Percentiles rank a stretch among this genome's conserved stretches.
Conservation (phyloP, 192 early-diverging fungal genomes). For the Coemansia sp. region DNA sequence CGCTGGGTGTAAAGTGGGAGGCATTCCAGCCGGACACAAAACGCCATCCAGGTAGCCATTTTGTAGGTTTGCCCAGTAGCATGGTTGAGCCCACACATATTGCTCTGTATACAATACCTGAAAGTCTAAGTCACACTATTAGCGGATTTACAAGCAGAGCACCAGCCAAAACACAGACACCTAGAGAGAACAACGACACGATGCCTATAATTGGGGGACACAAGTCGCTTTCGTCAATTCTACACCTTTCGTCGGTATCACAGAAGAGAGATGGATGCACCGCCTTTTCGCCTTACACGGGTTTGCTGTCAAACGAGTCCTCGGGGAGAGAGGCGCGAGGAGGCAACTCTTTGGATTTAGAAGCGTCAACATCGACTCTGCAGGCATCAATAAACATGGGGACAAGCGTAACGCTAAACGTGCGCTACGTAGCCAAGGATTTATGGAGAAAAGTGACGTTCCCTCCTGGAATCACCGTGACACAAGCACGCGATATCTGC, state of each 20-base stretch:
- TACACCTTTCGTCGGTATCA: constrained; percentile 25
- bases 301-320: constrained; percentile 23
- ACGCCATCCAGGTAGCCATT: not conserved
- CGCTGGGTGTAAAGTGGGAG: not conserved
- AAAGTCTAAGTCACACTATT: constrained; percentile 36
- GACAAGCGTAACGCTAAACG: constrained; percentile 43
- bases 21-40: too few relatives aligned
- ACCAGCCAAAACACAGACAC: constrained; percentile 13
- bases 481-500: constrained; percentile 54
- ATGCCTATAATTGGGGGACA: constrained; percentile 51
- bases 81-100: constrained; percentile 49
- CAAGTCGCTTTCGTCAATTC: constrained; percentile 46
- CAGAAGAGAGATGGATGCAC: constrained; percentile 35
- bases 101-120: constrained; percentile 44
- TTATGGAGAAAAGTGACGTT: constrained; percentile 52
- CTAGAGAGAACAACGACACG: constrained; percentile 13
- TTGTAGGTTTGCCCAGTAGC: constrained; percentile 4
- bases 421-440: constrained; percentile 55
- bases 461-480: constrained; percentile 52
- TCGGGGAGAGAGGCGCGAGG: constrained; percentile 5
- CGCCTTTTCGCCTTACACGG: constrained; percentile 42
- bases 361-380: constrained; percentile 3
- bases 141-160: constrained; percentile 15
- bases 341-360: constrained; percentile 1
- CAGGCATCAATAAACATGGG: constrained; percentile 23